Evolutionary conservation across 768 basidiomycete species (phyloP).

Genomic region (Sarcodon aspratus): DNA sequence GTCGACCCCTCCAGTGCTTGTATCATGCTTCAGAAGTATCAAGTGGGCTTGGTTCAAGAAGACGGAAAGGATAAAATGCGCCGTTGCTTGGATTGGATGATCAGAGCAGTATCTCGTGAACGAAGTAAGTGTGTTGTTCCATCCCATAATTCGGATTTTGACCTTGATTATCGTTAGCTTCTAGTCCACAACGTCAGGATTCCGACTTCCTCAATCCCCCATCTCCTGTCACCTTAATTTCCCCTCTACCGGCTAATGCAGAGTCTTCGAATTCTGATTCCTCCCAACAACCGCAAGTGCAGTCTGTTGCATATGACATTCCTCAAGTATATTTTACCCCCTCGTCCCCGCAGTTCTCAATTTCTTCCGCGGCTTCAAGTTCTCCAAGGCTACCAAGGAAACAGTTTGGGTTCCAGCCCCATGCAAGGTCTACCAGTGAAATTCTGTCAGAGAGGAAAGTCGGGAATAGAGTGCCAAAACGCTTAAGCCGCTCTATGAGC

Average conservation of each 20-base stretch:
- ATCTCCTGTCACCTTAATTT: slow-evolving; percentile 47
- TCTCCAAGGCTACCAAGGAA: too few relatives aligned
- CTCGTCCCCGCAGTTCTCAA: too few relatives aligned
- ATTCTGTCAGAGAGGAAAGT: slow-evolving; percentile 29
- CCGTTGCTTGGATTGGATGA: slow-evolving; percentile 61
- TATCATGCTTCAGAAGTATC: slow-evolving; percentile 43
- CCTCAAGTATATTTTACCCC: too few relatives aligned
- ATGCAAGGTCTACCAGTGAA: slow-evolving; percentile 46
- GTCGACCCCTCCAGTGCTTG: slow-evolving; percentile 47
- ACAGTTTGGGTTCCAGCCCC: slow-evolving; percentile 21
- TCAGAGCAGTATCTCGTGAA: slow-evolving; percentile 20
- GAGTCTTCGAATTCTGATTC: too few relatives aligned
- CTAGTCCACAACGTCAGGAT: background rate
- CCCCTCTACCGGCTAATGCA: slow-evolving; percentile 9
- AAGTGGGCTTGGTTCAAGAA: slow-evolving; percentile 71
- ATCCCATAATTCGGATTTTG: too few relatives aligned
- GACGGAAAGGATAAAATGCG: slow-evolving; percentile 63
- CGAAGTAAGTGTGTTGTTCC: slow-evolving; percentile 9
- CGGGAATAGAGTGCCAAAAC: slow-evolving; percentile 1
- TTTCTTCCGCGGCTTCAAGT: too few relatives aligned
- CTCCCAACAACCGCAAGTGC: too few relatives aligned
- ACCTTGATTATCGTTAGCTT: slow-evolving; percentile 7
- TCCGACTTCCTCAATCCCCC: slow-evolving; percentile 51
- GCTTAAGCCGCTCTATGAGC: too few relatives aligned
- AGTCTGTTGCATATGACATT: too few relatives aligned